Evolutionary conservation across 768 basidiomycete species (phyloP).

Genomic region (Multifurca ochricompacta): DNA sequence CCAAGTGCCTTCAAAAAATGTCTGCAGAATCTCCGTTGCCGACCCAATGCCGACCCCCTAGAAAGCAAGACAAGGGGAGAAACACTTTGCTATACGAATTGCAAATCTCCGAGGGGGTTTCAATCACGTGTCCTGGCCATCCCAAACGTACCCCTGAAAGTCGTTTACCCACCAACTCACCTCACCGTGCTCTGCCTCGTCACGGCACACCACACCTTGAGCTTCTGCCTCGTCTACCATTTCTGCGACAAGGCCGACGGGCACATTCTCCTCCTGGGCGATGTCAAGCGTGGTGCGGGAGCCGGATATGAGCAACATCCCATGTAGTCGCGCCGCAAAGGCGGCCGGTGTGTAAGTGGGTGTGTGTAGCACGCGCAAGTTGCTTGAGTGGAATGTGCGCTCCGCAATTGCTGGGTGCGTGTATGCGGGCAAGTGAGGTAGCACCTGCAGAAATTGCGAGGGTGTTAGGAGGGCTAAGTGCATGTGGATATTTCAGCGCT

Average conservation of each 20-base stretch:
- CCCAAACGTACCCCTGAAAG: conserved; percentile 66
- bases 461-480: conserved; percentile 79
- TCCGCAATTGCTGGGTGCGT: conserved; percentile 61
- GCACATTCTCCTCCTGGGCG: conserved; percentile 60
- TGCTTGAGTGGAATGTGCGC: conserved; percentile 60
- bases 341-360: conserved; percentile 62
- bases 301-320: conserved; percentile 34
- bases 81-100: too few relatives aligned
- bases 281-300: conserved; percentile 57
- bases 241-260: conserved; percentile 66
- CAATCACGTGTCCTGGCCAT: conserved; percentile 41
- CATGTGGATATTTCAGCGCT: background rate
- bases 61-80: too few relatives aligned
- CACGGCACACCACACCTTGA: conserved; percentile 65
- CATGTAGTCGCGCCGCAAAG: conserved; percentile 60
- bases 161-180: conserved; percentile 67
- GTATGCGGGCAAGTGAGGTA: conserved; percentile 57
- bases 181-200: conserved; percentile 62
- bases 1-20: too few relatives aligned
- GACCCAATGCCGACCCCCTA: too few relatives aligned
- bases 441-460: conserved; percentile 67
- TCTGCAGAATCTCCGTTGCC: too few relatives aligned
- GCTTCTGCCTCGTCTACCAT: conserved; percentile 71
- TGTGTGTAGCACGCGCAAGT: conserved; percentile 76
- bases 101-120: background rate